Percentiles rank a stretch among this genome's conserved stretches.
Conservation (phyloP, 805 yeast genomes). For the Wickerhamomyces xylosicus region DNA sequence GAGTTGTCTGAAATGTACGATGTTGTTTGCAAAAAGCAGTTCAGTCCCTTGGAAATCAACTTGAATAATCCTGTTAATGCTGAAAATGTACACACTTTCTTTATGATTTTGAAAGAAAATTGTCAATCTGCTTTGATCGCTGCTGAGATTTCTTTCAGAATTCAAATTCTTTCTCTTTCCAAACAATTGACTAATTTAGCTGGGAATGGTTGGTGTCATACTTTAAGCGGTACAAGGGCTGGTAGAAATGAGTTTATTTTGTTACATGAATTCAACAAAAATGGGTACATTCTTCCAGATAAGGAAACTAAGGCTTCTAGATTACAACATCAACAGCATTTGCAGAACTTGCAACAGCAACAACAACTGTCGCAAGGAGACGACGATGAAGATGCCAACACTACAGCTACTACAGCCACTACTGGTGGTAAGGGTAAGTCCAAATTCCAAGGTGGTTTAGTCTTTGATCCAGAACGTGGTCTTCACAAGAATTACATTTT, state of each 20-base stretch:
- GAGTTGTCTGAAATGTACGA: constrained; percentile 86
- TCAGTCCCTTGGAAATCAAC: constrained; percentile 60
- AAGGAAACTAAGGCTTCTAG: constrained; percentile 39
- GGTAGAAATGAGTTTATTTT: constrained; percentile 92
- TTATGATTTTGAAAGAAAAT: constrained; percentile 65
- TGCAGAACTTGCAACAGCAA: constrained; percentile 12
- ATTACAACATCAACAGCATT: constrained; percentile 22
- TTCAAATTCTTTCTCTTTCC: constrained; percentile 80
- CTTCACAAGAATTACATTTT: constrained; percentile 78
- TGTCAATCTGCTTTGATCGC: constrained; percentile 55
- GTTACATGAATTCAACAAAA: constrained; percentile 79
- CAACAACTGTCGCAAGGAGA: constrained; percentile 19
- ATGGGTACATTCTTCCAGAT: constrained; percentile 82
- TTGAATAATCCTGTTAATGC: constrained; percentile 54
- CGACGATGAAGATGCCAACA: constrained; percentile 27
- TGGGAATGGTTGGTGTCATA: constrained; percentile 95
- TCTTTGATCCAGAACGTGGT: constrained; percentile 94
- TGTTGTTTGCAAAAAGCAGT: constrained; percentile 58
- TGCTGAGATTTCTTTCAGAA: constrained; percentile 69
- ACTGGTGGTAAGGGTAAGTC: constrained; percentile 44
- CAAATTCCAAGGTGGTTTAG: constrained; percentile 86
- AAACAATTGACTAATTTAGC: constrained; percentile 88
- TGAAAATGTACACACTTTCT: constrained; percentile 55
- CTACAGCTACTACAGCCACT: constrained; percentile 25
- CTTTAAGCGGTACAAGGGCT: constrained; percentile 89